A percentile compares a stretch with the other conserved stretches of the same genome.
Conservation (phyloP, 441 rosid species). For the Metrosideros polymorpha region DNA sequence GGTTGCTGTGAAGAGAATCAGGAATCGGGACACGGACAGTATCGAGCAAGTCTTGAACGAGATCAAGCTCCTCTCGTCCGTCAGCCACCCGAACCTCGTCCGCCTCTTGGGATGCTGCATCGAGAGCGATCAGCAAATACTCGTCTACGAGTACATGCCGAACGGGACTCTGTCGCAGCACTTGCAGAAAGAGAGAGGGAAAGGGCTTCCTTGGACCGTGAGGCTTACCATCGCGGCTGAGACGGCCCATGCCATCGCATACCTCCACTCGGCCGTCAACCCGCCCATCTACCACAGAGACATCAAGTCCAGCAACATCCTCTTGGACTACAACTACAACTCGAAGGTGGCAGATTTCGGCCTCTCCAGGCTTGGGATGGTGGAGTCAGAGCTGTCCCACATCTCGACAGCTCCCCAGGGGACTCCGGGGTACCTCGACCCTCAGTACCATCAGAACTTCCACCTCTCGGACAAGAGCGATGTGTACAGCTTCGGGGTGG, state of each 20-base stretch:
- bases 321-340: slow-evolving; percentile 3
- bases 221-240: slow-evolving; percentile 5
- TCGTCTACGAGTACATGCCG: slow-evolving; percentile 11
- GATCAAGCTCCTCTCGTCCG: slow-evolving; percentile 5
- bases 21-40: background rate
- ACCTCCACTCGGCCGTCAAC: slow-evolving; percentile 5
- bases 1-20: slow-evolving; percentile 9
- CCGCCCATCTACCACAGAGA: slow-evolving; percentile 15
- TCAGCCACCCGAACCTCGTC: slow-evolving; percentile 6
- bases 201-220: slow-evolving; percentile 5
- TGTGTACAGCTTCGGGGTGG: slow-evolving; percentile 13
- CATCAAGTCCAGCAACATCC: slow-evolving; percentile 13
- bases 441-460: slow-evolving; percentile 14
- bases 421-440: slow-evolving; percentile 13
- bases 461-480: slow-evolving; percentile 12
- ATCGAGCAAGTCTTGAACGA: slow-evolving; percentile 12
- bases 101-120: slow-evolving; percentile 11
- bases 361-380: slow-evolving; percentile 12
- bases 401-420: slow-evolving; percentile 15
- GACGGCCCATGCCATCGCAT: background rate
- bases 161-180: slow-evolving; percentile 10
- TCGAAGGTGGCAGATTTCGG: slow-evolving; percentile 16
- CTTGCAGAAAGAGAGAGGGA: slow-evolving; percentile 2
- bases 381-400: slow-evolving; percentile 5
- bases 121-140: slow-evolving; percentile 1